Percentiles rank a stretch among this genome's conserved stretches.
Evolutionary conservation across 768 basidiomycete genomes (phyloP).

Genomic region (Tylopilus felleus): DNA sequence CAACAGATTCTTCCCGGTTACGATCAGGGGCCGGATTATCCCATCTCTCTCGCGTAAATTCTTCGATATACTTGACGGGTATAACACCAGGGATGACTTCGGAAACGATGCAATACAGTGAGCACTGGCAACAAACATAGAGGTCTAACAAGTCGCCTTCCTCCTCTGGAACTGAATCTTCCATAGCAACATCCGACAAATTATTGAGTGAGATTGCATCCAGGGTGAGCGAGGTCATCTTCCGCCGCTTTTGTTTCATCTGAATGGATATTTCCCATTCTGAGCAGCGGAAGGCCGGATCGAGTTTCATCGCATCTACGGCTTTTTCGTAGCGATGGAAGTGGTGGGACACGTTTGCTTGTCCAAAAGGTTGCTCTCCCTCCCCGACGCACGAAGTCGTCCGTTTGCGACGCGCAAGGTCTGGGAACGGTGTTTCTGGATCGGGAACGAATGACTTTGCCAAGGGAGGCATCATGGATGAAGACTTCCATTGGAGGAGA

Average conservation of each 20-base stretch:
- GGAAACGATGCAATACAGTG: constrained; percentile 67
- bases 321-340: constrained; percentile 74
- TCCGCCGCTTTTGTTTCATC: constrained; percentile 53
- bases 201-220: constrained; percentile 22
- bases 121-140: constrained; percentile 84
- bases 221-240: constrained; percentile 41
- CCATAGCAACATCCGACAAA: constrained; percentile 30
- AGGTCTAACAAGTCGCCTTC: constrained; percentile 66
- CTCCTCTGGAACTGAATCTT: constrained; percentile 30
- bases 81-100: constrained; percentile 72
- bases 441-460: constrained; percentile 48
- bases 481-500: constrained; percentile 65
- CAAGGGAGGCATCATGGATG: constrained; percentile 58
- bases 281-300: constrained; percentile 54
- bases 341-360: constrained; percentile 68
- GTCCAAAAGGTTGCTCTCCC: constrained; percentile 43
- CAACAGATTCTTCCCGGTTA: constrained; percentile 51
- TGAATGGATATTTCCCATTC: constrained; percentile 56
- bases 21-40: constrained; percentile 56
- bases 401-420: constrained; percentile 47
- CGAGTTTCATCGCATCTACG: constrained; percentile 65
- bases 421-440: constrained; percentile 48
- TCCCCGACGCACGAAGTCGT: constrained; percentile 52
- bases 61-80: constrained; percentile 57
- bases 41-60: constrained; percentile 58